phyloP scores from a whole-genome alignment of 129 eudicot genomes.

The Glebionis coronaria region DNA sequence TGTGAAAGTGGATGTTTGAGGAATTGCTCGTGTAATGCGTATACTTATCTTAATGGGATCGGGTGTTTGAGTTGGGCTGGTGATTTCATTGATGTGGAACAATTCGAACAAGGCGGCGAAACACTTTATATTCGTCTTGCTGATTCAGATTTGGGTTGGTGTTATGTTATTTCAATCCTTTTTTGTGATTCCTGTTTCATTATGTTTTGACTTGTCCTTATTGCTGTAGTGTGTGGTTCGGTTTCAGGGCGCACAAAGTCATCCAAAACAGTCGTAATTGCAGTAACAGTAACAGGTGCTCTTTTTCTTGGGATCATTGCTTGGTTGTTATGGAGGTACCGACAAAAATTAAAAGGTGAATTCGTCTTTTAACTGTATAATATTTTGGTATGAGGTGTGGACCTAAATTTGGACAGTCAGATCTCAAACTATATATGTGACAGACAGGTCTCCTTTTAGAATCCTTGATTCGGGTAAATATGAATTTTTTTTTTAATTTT shows the following conservation, averaged over 20 bases:
- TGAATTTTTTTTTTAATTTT: no score
- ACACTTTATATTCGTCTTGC: slow-evolving; percentile 54
- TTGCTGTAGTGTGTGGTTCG: background rate
- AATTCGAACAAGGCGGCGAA: slow-evolving; percentile 41
- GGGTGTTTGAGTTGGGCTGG: slow-evolving; percentile 67
- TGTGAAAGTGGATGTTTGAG: slow-evolving; percentile 45
- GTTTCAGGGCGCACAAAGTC: slow-evolving; percentile 34
- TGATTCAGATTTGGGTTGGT: slow-evolving; percentile 55
- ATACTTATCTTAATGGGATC: slow-evolving; percentile 43
- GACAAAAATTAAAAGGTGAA: slow-evolving; percentile 40
- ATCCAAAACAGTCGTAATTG: slow-evolving; percentile 29
- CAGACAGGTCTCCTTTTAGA: no score
- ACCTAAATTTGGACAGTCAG: no score
- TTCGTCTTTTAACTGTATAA: background rate
- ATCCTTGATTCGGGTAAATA: no score
- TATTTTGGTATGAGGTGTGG: no score
- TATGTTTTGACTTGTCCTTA: slow-evolving; percentile 7
- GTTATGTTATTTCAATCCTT: background rate
- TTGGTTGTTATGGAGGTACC: slow-evolving; percentile 41
- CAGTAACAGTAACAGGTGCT: slow-evolving; percentile 27
- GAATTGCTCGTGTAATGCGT: slow-evolving; percentile 72
- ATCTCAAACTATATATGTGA: no score
- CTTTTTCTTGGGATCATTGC: slow-evolving; percentile 31
- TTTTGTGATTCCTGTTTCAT: background rate
- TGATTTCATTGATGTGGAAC: slow-evolving; percentile 55